A percentile compares a stretch with the other conserved stretches of the same genome.
phyloP scores from a whole-genome alignment of 768 basidiomycete genomes.

The Russula emetica region DNA sequence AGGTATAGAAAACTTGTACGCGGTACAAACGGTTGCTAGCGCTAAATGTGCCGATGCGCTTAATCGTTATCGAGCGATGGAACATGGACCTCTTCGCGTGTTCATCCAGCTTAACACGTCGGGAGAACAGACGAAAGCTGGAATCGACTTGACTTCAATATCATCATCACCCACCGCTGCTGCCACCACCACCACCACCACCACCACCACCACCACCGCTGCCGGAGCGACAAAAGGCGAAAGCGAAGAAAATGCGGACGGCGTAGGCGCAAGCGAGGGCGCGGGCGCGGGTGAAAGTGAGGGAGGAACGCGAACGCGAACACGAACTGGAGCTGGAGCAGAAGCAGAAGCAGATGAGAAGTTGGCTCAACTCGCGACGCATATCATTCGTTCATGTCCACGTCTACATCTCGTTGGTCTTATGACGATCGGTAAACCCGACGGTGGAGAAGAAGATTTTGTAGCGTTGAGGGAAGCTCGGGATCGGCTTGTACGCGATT shows the following conservation, averaged over 20 bases:
- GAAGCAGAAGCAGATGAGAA: constrained; percentile 26
- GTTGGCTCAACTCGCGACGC: constrained; percentile 59
- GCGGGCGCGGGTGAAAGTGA: too few relatives aligned
- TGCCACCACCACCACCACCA: too few relatives aligned
- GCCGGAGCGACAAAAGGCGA: too few relatives aligned
- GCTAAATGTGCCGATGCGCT: constrained; percentile 75
- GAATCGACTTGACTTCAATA: constrained; percentile 39
- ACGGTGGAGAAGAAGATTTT: constrained; percentile 67
- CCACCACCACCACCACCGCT: too few relatives aligned
- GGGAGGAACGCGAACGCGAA: too few relatives aligned
- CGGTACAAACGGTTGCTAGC: constrained; percentile 83
- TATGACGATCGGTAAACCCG: constrained; percentile 91
- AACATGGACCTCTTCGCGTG: constrained; percentile 63
- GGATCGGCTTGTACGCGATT: constrained; percentile 47
- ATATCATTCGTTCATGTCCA: constrained; percentile 71
- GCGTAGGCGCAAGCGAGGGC: too few relatives aligned
- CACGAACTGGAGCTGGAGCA: too few relatives aligned
- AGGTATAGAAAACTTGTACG: constrained; percentile 58
- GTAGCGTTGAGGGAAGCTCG: constrained; percentile 59
- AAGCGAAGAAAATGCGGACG: too few relatives aligned
- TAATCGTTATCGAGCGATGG: constrained; percentile 63
- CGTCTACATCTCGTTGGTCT: constrained; percentile 73
- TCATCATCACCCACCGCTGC: background rate
- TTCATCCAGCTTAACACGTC: constrained; percentile 96
- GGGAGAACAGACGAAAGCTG: constrained; percentile 86